Percentiles rank a stretch among this genome's conserved stretches.
phyloP scores from a whole-genome alignment of 1,284 basidiomycete species.

The Fomitopsis schrenkii region DNA sequence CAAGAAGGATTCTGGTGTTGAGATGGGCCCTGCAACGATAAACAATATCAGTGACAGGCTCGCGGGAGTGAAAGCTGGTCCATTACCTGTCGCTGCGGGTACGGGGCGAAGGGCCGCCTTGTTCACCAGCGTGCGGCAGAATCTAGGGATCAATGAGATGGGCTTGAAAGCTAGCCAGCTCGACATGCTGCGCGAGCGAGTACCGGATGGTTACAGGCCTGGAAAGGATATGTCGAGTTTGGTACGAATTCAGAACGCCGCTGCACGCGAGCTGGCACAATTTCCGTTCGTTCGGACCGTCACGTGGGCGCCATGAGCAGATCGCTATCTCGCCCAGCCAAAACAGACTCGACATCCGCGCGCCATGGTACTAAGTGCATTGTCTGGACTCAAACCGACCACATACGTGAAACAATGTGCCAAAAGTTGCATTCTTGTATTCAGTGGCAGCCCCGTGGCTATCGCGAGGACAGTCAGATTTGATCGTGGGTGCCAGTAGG shows the following conservation, averaged over 20 bases:
- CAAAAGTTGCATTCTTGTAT: not conserved
- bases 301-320: not conserved
- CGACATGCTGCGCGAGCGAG: slow-evolving; percentile 2
- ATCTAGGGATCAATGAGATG: slow-evolving; percentile 1
- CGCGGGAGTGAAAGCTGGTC: slow-evolving; percentile 11
- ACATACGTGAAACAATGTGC: not conserved
- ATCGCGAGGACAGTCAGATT: not conserved
- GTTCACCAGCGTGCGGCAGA: slow-evolving; percentile 37
- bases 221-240: not conserved
- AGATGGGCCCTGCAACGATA: slow-evolving; percentile 35
- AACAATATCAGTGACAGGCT: slow-evolving; percentile 6
- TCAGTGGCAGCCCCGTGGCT: not conserved
- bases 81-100: slow-evolving; percentile 25
- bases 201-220: not conserved
- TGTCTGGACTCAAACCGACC: not conserved
- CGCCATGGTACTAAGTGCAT: not conserved
- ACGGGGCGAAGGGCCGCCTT: slow-evolving; percentile 32
- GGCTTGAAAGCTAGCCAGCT: not conserved
- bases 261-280: not conserved
- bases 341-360: not conserved
- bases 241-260: not conserved
- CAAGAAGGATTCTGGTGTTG: slow-evolving; percentile 59
- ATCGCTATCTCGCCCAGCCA: not conserved
- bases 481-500: no score
- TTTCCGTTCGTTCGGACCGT: not conserved